Conservation (phyloP, 2,329 filamentous ascomycete species). For the Arthrobotrys sphaeroides region DNA sequence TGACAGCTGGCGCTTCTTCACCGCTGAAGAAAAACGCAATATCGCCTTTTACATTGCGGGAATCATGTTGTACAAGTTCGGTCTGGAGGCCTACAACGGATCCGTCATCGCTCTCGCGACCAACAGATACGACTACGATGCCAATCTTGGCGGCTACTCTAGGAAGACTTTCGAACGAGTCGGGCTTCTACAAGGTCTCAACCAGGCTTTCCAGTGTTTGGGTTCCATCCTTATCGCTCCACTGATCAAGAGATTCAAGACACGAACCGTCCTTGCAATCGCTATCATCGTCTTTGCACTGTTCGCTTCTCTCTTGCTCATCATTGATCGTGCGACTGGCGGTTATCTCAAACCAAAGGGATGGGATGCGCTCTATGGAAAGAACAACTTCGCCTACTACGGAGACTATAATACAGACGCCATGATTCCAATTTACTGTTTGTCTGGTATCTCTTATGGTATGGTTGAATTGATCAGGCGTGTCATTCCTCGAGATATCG, state of each 20-base stretch:
- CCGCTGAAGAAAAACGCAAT: slow-evolving; percentile 63
- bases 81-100: slow-evolving; percentile 66
- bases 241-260: slow-evolving; percentile 65
- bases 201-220: slow-evolving; percentile 66
- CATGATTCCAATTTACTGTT: slow-evolving; percentile 65
- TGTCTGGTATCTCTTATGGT: slow-evolving; percentile 62
- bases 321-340: slow-evolving; percentile 65
- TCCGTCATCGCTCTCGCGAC: slow-evolving; percentile 65
- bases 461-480: slow-evolving; percentile 67
- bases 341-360: slow-evolving; percentile 61
- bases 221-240: slow-evolving; percentile 66
- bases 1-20: slow-evolving; percentile 59
- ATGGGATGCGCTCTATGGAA: slow-evolving; percentile 57
- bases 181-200: slow-evolving; percentile 65
- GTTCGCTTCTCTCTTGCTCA: slow-evolving; percentile 65
- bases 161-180: slow-evolving; percentile 64
- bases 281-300: slow-evolving; percentile 64
- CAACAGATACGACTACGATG: slow-evolving; percentile 65
- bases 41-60: slow-evolving; percentile 65
- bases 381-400: slow-evolving; percentile 61
- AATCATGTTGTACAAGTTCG: slow-evolving; percentile 68
- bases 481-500: slow-evolving; percentile 66
- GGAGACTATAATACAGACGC: slow-evolving; percentile 65
- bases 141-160: slow-evolving; percentile 59
- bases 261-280: slow-evolving; percentile 63